A percentile compares a stretch with the other conserved stretches of the same genome.
Evolutionary conservation across 2,329 filamentous ascomycete species (phyloP).

Genomic region (Aspergillus hiratsukae): DNA sequence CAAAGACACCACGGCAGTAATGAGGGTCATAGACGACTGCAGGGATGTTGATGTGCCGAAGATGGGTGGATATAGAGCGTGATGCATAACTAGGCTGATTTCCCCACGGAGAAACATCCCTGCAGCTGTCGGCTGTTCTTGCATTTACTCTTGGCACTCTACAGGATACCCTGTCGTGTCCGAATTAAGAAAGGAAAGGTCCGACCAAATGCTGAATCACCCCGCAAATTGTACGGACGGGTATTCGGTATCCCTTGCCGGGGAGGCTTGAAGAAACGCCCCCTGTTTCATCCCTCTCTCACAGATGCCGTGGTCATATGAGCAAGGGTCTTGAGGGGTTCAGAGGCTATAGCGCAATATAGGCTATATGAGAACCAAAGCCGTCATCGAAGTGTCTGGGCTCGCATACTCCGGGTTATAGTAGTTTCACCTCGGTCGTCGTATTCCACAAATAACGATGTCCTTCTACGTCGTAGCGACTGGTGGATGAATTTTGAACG

Average conservation of each 20-base stretch:
- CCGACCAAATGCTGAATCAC: neutral
- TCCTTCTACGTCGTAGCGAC: too few relatives aligned
- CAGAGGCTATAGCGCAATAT: neutral
- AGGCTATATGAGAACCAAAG: neutral
- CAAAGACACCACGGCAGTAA: neutral
- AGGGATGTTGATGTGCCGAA: neutral
- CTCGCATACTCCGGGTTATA: too few relatives aligned
- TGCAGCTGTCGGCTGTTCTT: neutral
- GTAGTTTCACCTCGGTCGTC: neutral
- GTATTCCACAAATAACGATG: neutral
- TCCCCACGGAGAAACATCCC: neutral
- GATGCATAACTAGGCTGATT: neutral
- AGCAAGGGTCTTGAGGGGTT: neutral
- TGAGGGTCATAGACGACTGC: neutral
- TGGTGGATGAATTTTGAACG: neutral
- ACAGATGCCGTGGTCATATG: neutral
- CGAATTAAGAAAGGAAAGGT: neutral
- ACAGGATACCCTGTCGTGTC: neutral
- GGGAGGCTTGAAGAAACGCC: neutral
- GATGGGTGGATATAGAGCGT: neutral
- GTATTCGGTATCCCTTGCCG: neutral
- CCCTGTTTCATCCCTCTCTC: neutral
- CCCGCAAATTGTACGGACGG: neutral
- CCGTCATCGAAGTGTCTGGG: neutral
- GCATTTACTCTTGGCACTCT: neutral